Evolutionary conservation across 23 red algal species (phyloP).

Genomic region (Cyanidioschyzon merolae): DNA sequence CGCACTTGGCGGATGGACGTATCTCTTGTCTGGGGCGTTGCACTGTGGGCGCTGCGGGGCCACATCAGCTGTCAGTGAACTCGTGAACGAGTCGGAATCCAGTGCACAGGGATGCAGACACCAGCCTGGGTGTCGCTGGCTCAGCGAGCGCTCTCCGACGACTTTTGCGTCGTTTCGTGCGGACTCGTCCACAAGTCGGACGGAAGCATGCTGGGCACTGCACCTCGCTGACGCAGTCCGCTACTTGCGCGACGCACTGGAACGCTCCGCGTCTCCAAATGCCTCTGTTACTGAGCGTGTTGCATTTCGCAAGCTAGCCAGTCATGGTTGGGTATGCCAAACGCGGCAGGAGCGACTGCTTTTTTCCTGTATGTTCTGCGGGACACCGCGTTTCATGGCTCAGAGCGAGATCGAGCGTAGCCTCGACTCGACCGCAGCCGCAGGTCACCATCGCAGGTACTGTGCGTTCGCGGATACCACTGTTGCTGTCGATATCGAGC

Average conservation of each 20-base stretch:
- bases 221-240: not conserved
- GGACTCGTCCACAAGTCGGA: not conserved
- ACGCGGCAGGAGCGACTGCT: not conserved
- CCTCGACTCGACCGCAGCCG: not conserved
- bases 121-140: not conserved
- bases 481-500: not conserved
- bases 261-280: too few species aligned
- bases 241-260: not conserved
- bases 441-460: not conserved
- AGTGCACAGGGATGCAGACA: too few species aligned
- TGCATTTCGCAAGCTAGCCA: not conserved
- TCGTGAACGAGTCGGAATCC: too few species aligned
- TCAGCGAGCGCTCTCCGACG: not conserved
- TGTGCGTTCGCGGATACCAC: not conserved
- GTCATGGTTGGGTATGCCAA: not conserved
- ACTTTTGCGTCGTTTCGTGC: not conserved
- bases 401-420: not conserved
- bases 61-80: too few species aligned
- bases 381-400: not conserved
- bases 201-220: not conserved
- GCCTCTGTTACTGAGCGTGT: too few species aligned
- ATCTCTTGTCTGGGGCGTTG: not conserved
- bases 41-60: not conserved
- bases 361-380: conserved; percentile 8
- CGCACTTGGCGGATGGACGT: not conserved